These are phyloP conservation scores for Lichtheimia ornata DNA, from an alignment of 371 early-diverging fungal species.

Conservation along the genomic window DNA sequence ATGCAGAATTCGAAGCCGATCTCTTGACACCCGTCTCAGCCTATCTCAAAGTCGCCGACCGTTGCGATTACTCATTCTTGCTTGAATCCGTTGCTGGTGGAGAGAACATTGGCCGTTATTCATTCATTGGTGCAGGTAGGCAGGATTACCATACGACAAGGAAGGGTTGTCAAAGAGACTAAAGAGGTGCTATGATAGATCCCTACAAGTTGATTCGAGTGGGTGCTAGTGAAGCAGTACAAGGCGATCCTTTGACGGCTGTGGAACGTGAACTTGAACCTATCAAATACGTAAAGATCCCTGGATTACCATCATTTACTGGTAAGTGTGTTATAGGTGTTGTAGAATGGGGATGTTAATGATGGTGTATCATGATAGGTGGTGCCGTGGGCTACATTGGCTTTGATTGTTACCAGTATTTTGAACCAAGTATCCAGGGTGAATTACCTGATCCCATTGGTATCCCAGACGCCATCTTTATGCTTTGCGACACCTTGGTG, in stretches of 20 bases:
- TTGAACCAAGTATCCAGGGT: constrained; percentile 86
- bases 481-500: constrained; percentile 93
- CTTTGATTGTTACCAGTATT: constrained; percentile 95
- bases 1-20: constrained; percentile 85
- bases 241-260: constrained; percentile 88
- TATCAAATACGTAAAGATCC: constrained; percentile 76
- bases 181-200: constrained; percentile 44
- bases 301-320: constrained; percentile 87
- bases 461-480: constrained; percentile 91
- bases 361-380: constrained; percentile 42
- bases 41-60: constrained; percentile 85
- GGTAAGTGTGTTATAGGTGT: constrained; percentile 40
- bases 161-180: no score
- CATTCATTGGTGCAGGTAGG: constrained; percentile 89
- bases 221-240: constrained; percentile 66
- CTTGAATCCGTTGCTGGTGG: constrained; percentile 96
- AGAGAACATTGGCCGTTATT: constrained; percentile 93
- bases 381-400: constrained; percentile 97
- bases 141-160: no score
- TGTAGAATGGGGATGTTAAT: background rate
- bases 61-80: constrained; percentile 83
- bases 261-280: constrained; percentile 81
- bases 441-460: constrained; percentile 81
- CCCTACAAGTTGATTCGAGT: constrained; percentile 85
- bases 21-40: constrained; percentile 95